Base-by-base conservation (phyloP, 352 stramenopile genomes). In the Phytophthora niederhauseri region DNA sequence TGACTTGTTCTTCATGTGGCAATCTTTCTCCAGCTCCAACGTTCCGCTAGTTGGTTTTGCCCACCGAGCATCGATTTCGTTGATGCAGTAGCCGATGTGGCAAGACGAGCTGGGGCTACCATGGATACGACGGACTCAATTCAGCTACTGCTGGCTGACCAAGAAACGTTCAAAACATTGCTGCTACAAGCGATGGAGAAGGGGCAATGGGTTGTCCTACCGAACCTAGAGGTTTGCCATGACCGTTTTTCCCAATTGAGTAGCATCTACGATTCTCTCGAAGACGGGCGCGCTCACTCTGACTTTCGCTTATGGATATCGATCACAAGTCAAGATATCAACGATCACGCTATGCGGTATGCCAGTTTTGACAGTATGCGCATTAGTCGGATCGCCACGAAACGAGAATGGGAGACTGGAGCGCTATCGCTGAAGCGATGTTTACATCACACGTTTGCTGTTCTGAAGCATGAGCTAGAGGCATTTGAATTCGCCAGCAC, bases 241-340 rank as follows among this genome's bases (percentile, higher is more conserved):
- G 15, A 59, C 2, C 77, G 71, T 31, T 31, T 81, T 6, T 8
- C 22, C 2, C 67, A 71, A 20, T 36, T 93, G 0, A 45, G 61
- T 38, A 64, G 24, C 0, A 63, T 89, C 3, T 81, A 86, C 14
- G 55, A 81, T 12, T 61, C 49, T 2, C 68, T 89, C 0, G 49
- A 77, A 8, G 60, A 64, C 6, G 57, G 74, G 0, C 64, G 76
- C 0, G 49, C 64, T 6, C 85, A 93, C 22, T 73, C 78, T 0
- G 85, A 93, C 38, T 93, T 91, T 45, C 82, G 85, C 4, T 56
- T 93, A 9, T 93, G 85, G 82, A 31, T 87, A 17, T 91, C 79
- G 17, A 20, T 64, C 14, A 15, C 34, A 19, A 58, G 69, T 15
- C 3, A 56, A 20, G 6, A 34, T n/a, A 17, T 24, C 38, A 2